phyloP scores from a whole-genome alignment of 116 monocot species.

The Trichopus zeylanicus region DNA sequence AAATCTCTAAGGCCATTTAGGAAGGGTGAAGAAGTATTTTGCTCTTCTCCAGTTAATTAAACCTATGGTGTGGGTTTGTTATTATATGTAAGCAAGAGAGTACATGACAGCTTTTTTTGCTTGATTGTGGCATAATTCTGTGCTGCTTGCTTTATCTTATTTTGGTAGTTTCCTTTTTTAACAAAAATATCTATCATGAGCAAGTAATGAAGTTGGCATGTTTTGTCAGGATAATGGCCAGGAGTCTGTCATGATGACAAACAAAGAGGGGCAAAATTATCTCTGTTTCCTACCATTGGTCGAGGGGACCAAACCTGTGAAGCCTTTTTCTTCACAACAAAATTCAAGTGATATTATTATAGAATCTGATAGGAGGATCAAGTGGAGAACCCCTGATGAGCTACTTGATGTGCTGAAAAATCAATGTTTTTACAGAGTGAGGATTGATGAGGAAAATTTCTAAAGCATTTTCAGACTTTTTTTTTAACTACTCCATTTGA shows the following conservation, averaged over 20 bases:
- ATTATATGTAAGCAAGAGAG: no score
- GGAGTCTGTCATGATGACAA: conserved; percentile 66
- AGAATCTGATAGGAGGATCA: conserved; percentile 49
- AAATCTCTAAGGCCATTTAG: no score
- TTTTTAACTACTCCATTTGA: background rate
- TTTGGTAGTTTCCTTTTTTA: background rate
- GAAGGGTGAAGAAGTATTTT: no score
- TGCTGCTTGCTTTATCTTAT: no score
- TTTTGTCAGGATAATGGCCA: conserved; percentile 56
- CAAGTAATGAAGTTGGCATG: background rate
- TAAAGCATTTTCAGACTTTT: background rate
- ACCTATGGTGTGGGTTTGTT: no score
- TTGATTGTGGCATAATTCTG: no score
- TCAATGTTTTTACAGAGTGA: conserved; percentile 67
- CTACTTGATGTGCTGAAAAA: conserved; percentile 67
- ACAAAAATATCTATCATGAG: background rate
- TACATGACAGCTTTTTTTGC: no score
- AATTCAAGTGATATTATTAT: conserved; percentile 57
- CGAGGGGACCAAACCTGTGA: conserved; percentile 61
- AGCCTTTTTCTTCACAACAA: conserved; percentile 27
- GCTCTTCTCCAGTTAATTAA: no score
- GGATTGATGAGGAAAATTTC: conserved; percentile 3
- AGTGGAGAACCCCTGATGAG: conserved; percentile 87
- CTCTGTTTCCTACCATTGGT: conserved; percentile 62
- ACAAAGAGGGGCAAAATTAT: conserved; percentile 59